These are phyloP conservation scores for Gynostemma pentaphyllum DNA, from an alignment of 306 rosid species.

Conservation along the genomic window DNA sequence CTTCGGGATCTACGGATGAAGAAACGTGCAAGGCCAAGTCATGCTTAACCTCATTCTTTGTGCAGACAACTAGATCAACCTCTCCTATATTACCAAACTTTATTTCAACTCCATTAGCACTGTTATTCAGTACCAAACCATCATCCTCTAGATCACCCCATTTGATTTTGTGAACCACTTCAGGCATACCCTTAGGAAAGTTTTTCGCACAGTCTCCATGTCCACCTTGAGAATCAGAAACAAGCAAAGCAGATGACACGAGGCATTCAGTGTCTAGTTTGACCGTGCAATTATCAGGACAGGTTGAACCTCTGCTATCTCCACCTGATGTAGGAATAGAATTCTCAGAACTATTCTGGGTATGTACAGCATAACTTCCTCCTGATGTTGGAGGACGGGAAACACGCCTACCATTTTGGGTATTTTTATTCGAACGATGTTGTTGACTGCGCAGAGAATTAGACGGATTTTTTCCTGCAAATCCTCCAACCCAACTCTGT, in stretches of 20 bases:
- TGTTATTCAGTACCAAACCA: slow-evolving; percentile 34
- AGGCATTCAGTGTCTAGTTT: slow-evolving; percentile 25
- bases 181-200: slow-evolving; percentile 29
- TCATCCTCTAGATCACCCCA: slow-evolving; percentile 60
- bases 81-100: slow-evolving; percentile 87
- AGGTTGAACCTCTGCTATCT: slow-evolving; percentile 16
- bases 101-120: slow-evolving; percentile 50
- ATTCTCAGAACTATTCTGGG: slow-evolving; percentile 23
- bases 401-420: slow-evolving; percentile 29
- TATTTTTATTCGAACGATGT: slow-evolving; percentile 23
- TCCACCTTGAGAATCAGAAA: slow-evolving; percentile 26
- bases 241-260: slow-evolving; percentile 22
- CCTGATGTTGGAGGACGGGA: slow-evolving; percentile 33
- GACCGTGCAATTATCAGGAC: slow-evolving; percentile 19
- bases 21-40: slow-evolving; percentile 19
- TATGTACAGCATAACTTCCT: slow-evolving; percentile 25
- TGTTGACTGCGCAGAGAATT: slow-evolving; percentile 29
- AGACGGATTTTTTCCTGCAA: slow-evolving; percentile 48
- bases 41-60: slow-evolving; percentile 31
- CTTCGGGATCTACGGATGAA: slow-evolving; percentile 21
- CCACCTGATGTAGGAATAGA: slow-evolving; percentile 28
- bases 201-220: slow-evolving; percentile 27
- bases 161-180: slow-evolving; percentile 34
- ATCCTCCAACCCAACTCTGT: slow-evolving; percentile 82
- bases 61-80: slow-evolving; percentile 40